phyloP scores from a whole-genome alignment of 2,329 filamentous ascomycete species.

The Fusarium newnesense region DNA sequence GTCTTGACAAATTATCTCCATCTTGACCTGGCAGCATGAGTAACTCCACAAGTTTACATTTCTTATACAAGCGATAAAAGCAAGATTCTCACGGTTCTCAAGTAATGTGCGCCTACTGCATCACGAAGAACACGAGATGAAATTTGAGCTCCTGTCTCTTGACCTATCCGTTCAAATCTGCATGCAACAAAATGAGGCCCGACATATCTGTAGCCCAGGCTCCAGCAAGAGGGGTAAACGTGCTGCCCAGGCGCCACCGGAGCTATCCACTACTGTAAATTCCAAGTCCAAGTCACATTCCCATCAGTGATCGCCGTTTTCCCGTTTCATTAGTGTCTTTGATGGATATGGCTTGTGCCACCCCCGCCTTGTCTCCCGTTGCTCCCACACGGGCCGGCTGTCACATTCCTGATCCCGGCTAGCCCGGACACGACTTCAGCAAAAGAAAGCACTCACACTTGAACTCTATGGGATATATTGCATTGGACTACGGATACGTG shows the following conservation, averaged over 20 bases:
- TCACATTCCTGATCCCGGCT: background rate
- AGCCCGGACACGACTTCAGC: background rate
- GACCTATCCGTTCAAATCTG: fast-evolving
- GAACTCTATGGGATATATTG: background rate
- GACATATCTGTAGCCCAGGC: background rate
- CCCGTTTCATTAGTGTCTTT: background rate
- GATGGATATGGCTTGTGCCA: background rate
- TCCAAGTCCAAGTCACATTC: background rate
- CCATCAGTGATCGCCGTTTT: background rate
- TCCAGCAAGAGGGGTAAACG: background rate
- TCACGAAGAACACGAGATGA: fast-evolving
- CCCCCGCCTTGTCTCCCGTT: background rate
- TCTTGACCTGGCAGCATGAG: background rate
- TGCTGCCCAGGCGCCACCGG: background rate
- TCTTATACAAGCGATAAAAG: too few species aligned
- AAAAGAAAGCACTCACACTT: background rate
- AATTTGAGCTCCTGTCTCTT: fast-evolving
- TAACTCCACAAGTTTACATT: background rate
- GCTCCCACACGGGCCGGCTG: background rate
- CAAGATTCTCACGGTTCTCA: fast-evolving
- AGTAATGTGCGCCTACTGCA: fast-evolving
- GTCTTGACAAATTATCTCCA: background rate
- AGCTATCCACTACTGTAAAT: background rate
- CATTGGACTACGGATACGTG: background rate
- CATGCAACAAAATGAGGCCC: background rate